Conservation (phyloP, 2,329 filamentous ascomycete genomes). For the Pseudogymnoascus sp. region DNA sequence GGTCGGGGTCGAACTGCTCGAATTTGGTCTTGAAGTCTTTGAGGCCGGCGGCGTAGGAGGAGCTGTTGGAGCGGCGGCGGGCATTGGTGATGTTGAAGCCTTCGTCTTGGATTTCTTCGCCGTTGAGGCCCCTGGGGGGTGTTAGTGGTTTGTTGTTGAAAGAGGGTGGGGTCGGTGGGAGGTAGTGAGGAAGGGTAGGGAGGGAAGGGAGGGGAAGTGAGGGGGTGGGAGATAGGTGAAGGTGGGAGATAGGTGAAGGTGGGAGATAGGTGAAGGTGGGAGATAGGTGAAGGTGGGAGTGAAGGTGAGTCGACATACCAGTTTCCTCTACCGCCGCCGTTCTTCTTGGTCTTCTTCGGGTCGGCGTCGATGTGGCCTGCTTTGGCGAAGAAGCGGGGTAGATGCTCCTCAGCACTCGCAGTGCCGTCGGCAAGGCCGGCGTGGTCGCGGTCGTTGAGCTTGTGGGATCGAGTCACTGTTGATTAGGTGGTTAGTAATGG, state of each 20-base stretch:
- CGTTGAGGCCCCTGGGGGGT: conserved; percentile 63
- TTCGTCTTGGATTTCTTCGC: conserved; percentile 77
- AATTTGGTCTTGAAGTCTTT: conserved; percentile 94
- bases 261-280: background rate
- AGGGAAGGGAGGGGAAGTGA: too few species aligned
- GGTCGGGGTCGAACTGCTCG: conserved; percentile 79
- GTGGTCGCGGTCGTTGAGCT: conserved; percentile 89
- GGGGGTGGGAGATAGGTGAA: background rate
- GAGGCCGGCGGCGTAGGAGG: conserved; percentile 59
- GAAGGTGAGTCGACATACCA: conserved; percentile 54
- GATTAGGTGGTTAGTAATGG: background rate
- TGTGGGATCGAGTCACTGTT: conserved; percentile 94
- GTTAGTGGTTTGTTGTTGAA: conserved; percentile 12
- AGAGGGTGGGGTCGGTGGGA: too few species aligned
- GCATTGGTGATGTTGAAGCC: conserved; percentile 76
- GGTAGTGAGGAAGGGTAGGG: too few species aligned
- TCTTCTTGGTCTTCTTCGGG: conserved; percentile 94
- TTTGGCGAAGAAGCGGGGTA: conserved; percentile 93
- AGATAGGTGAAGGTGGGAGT: too few species aligned
- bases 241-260: background rate
- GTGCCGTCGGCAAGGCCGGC: conserved; percentile 68
- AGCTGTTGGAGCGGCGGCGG: conserved; percentile 89
- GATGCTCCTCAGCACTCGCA: conserved; percentile 57
- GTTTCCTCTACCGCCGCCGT: conserved; percentile 84
- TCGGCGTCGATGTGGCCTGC: conserved; percentile 70